Evolutionary conservation across 192 early-diverging fungal species (phyloP), one percentile per base, ranked within the genome.

Genomic region (Allomyces macrogynus): DNA sequence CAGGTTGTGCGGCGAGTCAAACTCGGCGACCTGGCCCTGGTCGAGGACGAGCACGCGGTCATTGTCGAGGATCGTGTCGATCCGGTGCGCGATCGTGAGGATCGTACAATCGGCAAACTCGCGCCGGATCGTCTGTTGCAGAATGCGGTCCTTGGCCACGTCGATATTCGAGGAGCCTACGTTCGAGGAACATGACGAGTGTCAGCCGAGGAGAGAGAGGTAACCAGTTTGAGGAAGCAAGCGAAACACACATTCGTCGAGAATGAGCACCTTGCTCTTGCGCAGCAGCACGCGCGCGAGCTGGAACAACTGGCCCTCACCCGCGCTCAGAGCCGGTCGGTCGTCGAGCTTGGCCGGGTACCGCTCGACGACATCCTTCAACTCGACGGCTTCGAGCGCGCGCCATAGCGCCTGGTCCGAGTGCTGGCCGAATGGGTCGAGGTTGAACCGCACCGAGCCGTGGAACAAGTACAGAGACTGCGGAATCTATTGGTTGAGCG

Each of bases 341-440:
- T n/a, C 49, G 20, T 57, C 49, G 12, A 57, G 49, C 5, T 57
- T 57, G 5, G 16, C 49, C 2, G 12, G 16, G 16, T 67, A 67
- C 4, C 9, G 42, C 64, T 23, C 23, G 1, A 62, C 24, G n/a
- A 65, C 62, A 23, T 63, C 61, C 57, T 70, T 71, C 14, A 83
- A 26, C 24, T 74, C 70, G 11, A 73, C 70, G 10, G 70, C 64
- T 40, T 78, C 84, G 5, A 93, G 71, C 0, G 73, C 75, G 24
- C 74, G 67, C 90, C 90, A 92, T 23, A 91, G 69, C n/a, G 79
- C 80, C 7, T 74, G 70, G 68, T 93, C 90, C 7, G 71, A 65
- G 66, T 83, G 77, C 25, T 71, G 67, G 27, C 70, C 60, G 42
- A 81, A 73, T 14, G 81, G 85, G 63, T 90, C 91, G 14, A 93